A percentile compares a stretch with the other conserved stretches of the same genome.
Conservation (phyloP, 192 early-diverging fungal genomes). For the Mortierella alpina region DNA sequence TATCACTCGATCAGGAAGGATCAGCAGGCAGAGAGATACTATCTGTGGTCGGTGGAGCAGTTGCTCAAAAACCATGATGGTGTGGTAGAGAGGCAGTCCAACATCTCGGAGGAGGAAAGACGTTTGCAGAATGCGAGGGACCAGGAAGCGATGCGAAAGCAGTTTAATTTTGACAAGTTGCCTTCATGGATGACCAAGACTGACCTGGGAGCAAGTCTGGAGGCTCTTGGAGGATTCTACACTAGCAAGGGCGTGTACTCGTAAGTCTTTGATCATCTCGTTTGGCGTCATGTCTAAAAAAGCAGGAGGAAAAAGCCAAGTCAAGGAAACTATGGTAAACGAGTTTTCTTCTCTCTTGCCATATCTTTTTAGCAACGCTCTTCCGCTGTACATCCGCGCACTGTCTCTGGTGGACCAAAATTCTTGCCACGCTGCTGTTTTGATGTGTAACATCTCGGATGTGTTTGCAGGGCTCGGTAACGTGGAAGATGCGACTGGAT, state of each 20-base stretch:
- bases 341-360: not conserved
- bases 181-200: slow-evolving; percentile 65
- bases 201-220: slow-evolving; percentile 66
- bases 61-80: slow-evolving; percentile 47
- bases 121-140: slow-evolving; percentile 22
- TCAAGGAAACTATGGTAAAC: not conserved
- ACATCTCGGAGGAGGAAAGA: slow-evolving; percentile 26
- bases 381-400: slow-evolving; percentile 66
- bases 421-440: slow-evolving; percentile 62
- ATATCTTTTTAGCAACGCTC: slow-evolving; percentile 53
- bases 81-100: not conserved
- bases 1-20: slow-evolving; percentile 53
- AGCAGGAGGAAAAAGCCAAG: not conserved
- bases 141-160: slow-evolving; percentile 32
- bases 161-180: slow-evolving; percentile 60
- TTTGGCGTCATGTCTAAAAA: not conserved
- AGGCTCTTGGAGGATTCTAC: slow-evolving; percentile 67
- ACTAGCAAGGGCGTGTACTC: slow-evolving; percentile 57
- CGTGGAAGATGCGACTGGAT: slow-evolving; percentile 61
- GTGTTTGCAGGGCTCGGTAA: slow-evolving; percentile 62
- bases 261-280: slow-evolving; percentile 36
- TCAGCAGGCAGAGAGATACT: slow-evolving; percentile 65
- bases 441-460: slow-evolving; percentile 71
- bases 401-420: slow-evolving; percentile 54
- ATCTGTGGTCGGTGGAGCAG: slow-evolving; percentile 68